Base-by-base conservation (phyloP, 1,284 basidiomycete species). In the Irpex sp. region DNA sequence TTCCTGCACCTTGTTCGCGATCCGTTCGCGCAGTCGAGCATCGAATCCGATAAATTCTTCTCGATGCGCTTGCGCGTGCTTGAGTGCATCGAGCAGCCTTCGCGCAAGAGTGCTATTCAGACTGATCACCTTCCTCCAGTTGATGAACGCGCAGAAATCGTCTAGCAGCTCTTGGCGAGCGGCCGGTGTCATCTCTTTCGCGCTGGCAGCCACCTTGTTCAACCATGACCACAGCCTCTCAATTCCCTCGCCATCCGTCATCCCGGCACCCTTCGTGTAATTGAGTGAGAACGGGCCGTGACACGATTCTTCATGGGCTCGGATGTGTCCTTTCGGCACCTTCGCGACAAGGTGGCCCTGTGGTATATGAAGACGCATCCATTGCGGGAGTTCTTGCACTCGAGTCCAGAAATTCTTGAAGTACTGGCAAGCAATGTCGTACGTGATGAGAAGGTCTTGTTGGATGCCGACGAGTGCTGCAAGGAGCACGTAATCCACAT, bases 201-300 rank as follows among this genome's bases (percentile, higher is more conserved):
- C 70, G 21, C 67, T 70, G 2, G 61, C 53, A 0, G 68, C 60
- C 2, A 68, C 63, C 1, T 62, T 62, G 35, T 71, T 71, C 48
- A 68, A 57, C 28, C 61, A 35, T 6, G 64, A 10, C 72, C 67
- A 72, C 2, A 21, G 59, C 10, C 60, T 59, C 58, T 75, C 74
- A 12, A 73, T 65, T 0, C 69, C 71, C 54, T 75, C 72, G 0
- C 71, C 71, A 59, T 72, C 69, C 0, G 70, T 74, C 42, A 7
- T 54, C 1, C 64, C 72, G 18, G 62, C 66, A 0, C 67, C 60
- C 0, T 4, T 36, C 1, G 61, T 7, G 18, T 52, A 71, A 58
- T 45, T 45, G 14, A 45, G n/a, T 9, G n/a, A 45, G 3, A 45
- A 3, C 3, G 42, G 42, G 12, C 42, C 42, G 4, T 45, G 42